Evolutionary conservation across 1,139 yeast genomes (phyloP), one percentile per base, ranked within the genome.

Genomic region (Taiozyma sp.): DNA sequence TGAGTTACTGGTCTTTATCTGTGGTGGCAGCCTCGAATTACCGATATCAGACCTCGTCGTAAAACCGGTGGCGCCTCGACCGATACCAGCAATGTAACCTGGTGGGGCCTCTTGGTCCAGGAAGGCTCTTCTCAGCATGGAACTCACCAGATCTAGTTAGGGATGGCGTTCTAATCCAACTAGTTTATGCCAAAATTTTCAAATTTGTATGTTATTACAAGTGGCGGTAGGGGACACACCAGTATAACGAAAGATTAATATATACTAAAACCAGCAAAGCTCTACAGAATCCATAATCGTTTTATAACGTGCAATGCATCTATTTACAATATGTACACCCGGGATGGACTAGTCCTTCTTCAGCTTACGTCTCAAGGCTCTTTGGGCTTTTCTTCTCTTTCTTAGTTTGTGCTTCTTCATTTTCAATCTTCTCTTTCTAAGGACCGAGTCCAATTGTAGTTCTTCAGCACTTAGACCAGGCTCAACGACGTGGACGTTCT

Each of bases 41-140:
- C 60, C 68, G 44, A 85, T 69, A 57, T 86, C 95, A 2, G 93
- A 87, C 53, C 89, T 78, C 0, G 96, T 88, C 0, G 93, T 82
- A 66, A 91, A 91, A 1, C 98, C 98, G 0, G 88, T 80, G 2
- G 98, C 99, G 19, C 99, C 99, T 63, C 99, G 75, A 0, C 98
- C 99, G 9, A 90, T 70, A 34, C 99, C 99, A 2, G 98, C 87
- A 41, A 90, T 79, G 64, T 93, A 93, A 7, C 96, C 96, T 3
- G 85, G 80, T 0, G 99, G 99, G 0, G 98, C 85, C 56, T 85
- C 83, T 70, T 87, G 90, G 62, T 86, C 91, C 50, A 93, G 74
- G 67, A 93, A 93, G n/a, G 81, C 74, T 56, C 70, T 70, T 47
- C 80, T 63, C 30, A 76, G 80, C 83, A 79, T 14, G 34, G 13